Evolutionary conservation across 1,284 basidiomycete species (phyloP), one percentile per base, ranked within the genome.

Genomic region (Anthracocystis walkeri): DNA sequence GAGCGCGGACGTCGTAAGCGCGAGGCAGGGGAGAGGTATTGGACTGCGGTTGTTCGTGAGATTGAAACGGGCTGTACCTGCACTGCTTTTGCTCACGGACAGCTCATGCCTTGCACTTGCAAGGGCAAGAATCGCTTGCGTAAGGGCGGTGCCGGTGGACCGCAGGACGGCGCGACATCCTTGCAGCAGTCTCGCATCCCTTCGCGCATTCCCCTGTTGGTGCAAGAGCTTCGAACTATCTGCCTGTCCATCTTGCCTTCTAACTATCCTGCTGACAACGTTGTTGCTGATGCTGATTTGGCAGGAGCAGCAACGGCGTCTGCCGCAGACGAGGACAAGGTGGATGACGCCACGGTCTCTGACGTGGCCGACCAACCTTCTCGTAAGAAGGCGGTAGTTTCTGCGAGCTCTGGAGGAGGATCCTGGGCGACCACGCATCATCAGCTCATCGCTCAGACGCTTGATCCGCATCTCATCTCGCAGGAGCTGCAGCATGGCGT

Each of bases 31-130:
- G 92, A 95, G 77, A 90, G 89, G 69, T 97, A 96, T 84, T 97
- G 94, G 94, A 87, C 88, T 51, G 92, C 93, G 40, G 88, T 97
- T 61, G 88, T 89, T 20, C 90, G 90, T 51, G 94, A 97, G 87
- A 87, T 95, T 49, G 89, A 92, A 80, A 87, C 86, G 0, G 92
- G 92, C 0, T 97, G 94, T 86, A 93, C 93, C 1, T 96, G 93
- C 85, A 89, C 92, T 54, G 90, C 92, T 27, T 91, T 93, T 80
- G 90, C 71, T 11, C 75, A 78, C 18, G 68, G 68, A 23, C 66
- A 60, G 52, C 46, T 75, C 44, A 44, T 81, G 69, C 73, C 70
- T 25, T 75, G 82, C 72, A 91, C 85, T 44, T 79, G 68, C 68
- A 53, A 53, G 49, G 61, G 60, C 10, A 66, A 62, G 50, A 44